phyloP scores from a whole-genome alignment of 495 filamentous ascomycete species.

The Letharia lupina region DNA sequence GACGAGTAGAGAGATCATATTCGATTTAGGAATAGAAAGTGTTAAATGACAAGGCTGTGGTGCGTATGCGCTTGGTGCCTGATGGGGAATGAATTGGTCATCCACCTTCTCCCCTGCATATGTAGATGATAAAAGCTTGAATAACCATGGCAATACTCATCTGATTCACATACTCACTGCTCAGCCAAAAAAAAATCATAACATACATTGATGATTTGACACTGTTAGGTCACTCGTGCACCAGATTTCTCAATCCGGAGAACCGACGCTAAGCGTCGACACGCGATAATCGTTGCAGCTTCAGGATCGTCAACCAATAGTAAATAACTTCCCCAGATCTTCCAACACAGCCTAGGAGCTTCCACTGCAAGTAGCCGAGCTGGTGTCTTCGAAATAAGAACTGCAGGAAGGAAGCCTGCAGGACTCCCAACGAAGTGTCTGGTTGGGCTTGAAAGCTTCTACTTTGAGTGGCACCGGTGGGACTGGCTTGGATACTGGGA shows the following conservation, averaged over 20 bases:
- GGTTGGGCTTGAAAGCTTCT: not conserved
- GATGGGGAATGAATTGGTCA: not conserved
- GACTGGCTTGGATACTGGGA: not conserved
- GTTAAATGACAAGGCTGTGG: slow-evolving; percentile 3
- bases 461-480: not conserved
- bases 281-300: slow-evolving; percentile 12
- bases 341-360: not conserved
- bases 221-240: not conserved
- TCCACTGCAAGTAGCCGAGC: slow-evolving; percentile 1
- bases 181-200: too few species aligned
- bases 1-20: not conserved
- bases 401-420: not conserved
- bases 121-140: not conserved
- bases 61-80: slow-evolving; percentile 24
- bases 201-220: not conserved
- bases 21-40: not conserved
- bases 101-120: not conserved
- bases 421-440: not conserved
- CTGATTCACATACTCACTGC: not conserved
- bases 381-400: not conserved
- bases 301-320: slow-evolving; percentile 6
- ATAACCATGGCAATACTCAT: not conserved
- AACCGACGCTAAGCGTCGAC: slow-evolving; percentile 12
- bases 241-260: not conserved
- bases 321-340: slow-evolving; percentile 2